Evolutionary conservation across 768 basidiomycete species (phyloP).

Genomic region (Pulveroboletus sp.): DNA sequence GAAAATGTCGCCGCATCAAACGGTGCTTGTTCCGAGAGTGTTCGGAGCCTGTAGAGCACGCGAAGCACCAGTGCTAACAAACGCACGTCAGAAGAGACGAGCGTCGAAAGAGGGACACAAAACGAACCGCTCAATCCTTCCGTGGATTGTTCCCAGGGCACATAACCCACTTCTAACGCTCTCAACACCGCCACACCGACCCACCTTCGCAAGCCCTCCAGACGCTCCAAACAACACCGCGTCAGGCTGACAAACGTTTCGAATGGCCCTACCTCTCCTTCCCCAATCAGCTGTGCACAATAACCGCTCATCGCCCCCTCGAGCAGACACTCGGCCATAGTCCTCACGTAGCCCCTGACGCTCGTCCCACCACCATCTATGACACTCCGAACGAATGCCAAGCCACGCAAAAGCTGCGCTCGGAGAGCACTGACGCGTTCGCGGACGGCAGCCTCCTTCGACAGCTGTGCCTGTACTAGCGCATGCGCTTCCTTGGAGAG

Average conservation of each 20-base stretch:
- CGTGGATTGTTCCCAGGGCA: constrained; percentile 67
- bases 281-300: constrained; percentile 56
- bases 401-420: constrained; percentile 54
- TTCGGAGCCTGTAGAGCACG: constrained; percentile 79
- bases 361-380: constrained; percentile 40
- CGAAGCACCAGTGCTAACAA: constrained; percentile 68
- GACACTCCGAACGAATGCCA: constrained; percentile 64
- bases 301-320: constrained; percentile 56
- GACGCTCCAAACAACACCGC: constrained; percentile 63
- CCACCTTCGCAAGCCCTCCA: constrained; percentile 65
- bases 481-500: constrained; percentile 84
- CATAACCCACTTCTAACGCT: constrained; percentile 54
- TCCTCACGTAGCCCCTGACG: constrained; percentile 52
- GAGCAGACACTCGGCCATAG: constrained; percentile 56
- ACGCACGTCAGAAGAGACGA: background rate
- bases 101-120: background rate
- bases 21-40: constrained; percentile 72
- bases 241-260: constrained; percentile 74
- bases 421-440: constrained; percentile 52
- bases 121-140: constrained; percentile 54
- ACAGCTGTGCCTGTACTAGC: constrained; percentile 77
- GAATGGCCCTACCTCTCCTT: constrained; percentile 40
- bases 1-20: constrained; percentile 86
- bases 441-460: constrained; percentile 71
- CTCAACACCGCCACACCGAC: constrained; percentile 82